Percentiles rank a stretch among this genome's conserved stretches.
phyloP scores from a whole-genome alignment of 176 grass and related monocot species.

The Poa pratensis region DNA sequence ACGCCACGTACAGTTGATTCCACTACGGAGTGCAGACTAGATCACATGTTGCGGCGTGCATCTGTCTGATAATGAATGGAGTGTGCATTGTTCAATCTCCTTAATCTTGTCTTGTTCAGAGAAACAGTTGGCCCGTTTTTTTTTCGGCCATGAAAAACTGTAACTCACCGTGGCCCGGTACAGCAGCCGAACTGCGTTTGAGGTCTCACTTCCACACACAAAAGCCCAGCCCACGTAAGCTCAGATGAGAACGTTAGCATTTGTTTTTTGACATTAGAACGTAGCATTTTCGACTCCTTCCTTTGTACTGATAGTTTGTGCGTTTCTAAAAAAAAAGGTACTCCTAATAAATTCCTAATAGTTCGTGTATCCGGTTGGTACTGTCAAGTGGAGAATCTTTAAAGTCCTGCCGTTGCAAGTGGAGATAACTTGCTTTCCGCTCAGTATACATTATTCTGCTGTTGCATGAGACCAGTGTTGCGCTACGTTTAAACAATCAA shows the following conservation, averaged over 20 bases:
- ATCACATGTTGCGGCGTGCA: too few relatives aligned
- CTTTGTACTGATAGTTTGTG: too few relatives aligned
- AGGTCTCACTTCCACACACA: not conserved
- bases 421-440: not conserved
- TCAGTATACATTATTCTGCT: constrained; percentile 2
- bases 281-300: not conserved
- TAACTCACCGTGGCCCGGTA: too few relatives aligned
- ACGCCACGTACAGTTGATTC: not conserved
- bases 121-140: too few relatives aligned
- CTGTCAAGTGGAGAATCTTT: not conserved
- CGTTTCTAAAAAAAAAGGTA: too few relatives aligned
- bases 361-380: not conserved
- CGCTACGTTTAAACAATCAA: not conserved
- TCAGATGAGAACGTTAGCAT: too few relatives aligned
- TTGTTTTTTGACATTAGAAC: too few relatives aligned
- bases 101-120: too few relatives aligned
- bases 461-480: constrained; percentile 18
- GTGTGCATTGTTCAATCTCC: too few relatives aligned
- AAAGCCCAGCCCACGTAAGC: not conserved
- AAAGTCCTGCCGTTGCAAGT: not conserved
- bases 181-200: not conserved
- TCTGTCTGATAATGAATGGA: too few relatives aligned
- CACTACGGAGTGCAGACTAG: too few relatives aligned
- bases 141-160: too few relatives aligned
- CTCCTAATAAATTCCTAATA: not conserved